Conservation (phyloP, 495 filamentous ascomycete genomes). For the Sordaria brevicollis region DNA sequence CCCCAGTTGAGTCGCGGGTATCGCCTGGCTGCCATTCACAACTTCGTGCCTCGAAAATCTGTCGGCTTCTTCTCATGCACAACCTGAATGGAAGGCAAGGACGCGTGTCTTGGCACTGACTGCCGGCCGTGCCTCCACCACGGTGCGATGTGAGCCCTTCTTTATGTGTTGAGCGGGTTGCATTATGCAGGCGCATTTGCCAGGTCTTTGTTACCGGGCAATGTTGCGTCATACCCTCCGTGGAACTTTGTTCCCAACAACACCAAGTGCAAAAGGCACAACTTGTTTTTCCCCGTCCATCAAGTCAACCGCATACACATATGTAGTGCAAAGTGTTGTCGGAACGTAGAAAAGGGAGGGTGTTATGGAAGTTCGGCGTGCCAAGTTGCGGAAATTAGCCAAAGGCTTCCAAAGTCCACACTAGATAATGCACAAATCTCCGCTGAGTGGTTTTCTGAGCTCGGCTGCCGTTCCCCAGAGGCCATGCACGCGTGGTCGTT, state of each 20-base stretch:
- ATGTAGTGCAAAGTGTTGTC: not conserved
- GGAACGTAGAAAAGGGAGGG: not conserved
- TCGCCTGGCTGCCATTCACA: not conserved
- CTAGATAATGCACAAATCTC: not conserved
- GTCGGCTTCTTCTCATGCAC: not conserved
- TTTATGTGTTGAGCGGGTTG: not conserved
- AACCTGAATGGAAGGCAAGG: not conserved
- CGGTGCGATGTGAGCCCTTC: not conserved
- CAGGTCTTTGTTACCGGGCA: not conserved
- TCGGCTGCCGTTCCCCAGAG: not conserved
- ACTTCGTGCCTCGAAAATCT: not conserved
- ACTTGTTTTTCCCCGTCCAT: not conserved
- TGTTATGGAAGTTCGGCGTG: not conserved
- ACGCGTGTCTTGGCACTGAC: not conserved
- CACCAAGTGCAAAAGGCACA: not conserved
- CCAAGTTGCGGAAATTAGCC: not conserved
- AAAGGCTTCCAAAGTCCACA: not conserved
- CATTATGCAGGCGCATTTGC: not conserved
- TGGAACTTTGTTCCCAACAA: not conserved
- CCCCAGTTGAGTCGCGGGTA: not conserved
- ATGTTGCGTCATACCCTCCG: not conserved
- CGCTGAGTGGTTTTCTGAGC: not conserved
- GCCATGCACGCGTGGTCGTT: not conserved
- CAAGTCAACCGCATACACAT: not conserved
- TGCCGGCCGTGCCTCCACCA: not conserved